Evolutionary conservation across 2,329 filamentous ascomycete genomes (phyloP).

Genomic region (Talaromyces sp.): DNA sequence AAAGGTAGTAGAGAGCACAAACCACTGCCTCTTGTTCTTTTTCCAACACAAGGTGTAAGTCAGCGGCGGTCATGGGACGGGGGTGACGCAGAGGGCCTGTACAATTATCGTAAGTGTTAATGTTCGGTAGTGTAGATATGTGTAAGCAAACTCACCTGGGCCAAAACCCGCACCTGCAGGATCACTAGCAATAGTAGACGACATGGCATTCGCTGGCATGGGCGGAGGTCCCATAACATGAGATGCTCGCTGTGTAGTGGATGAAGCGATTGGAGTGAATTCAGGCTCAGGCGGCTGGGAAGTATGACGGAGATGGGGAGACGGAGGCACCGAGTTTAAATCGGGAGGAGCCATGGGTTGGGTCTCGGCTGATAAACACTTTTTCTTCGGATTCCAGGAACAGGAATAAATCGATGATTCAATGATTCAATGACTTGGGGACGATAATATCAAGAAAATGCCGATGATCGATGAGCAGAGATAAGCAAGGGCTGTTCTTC

Average conservation of each 20-base stretch:
- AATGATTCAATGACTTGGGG: background rate
- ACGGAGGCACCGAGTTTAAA: slow-evolving; percentile 44
- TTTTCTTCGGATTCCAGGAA: background rate
- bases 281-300: slow-evolving; percentile 33
- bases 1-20: slow-evolving; percentile 35
- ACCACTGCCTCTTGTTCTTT: slow-evolving; percentile 95
- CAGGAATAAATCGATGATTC: background rate
- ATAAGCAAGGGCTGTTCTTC: slow-evolving; percentile 5
- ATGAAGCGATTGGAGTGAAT: slow-evolving; percentile 35
- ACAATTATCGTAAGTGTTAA: background rate
- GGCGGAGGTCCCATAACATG: slow-evolving; percentile 49
- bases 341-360: slow-evolving; percentile 49
- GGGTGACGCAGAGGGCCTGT: slow-evolving; percentile 77
- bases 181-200: slow-evolving; percentile 32
- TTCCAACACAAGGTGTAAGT: slow-evolving; percentile 85
- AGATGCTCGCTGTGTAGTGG: slow-evolving; percentile 47
- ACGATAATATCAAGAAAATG: slow-evolving; percentile 12
- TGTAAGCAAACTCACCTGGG: slow-evolving; percentile 36
- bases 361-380: background rate
- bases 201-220: slow-evolving; percentile 31
- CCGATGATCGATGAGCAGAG: background rate
- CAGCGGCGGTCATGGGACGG: slow-evolving; percentile 79
- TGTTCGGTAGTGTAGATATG: background rate
- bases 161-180: slow-evolving; percentile 39
- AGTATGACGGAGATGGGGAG: slow-evolving; percentile 34